Evolutionary conservation across 2,329 filamentous ascomycete species (phyloP).

Genomic region (Aspergillus novoparasiticus): DNA sequence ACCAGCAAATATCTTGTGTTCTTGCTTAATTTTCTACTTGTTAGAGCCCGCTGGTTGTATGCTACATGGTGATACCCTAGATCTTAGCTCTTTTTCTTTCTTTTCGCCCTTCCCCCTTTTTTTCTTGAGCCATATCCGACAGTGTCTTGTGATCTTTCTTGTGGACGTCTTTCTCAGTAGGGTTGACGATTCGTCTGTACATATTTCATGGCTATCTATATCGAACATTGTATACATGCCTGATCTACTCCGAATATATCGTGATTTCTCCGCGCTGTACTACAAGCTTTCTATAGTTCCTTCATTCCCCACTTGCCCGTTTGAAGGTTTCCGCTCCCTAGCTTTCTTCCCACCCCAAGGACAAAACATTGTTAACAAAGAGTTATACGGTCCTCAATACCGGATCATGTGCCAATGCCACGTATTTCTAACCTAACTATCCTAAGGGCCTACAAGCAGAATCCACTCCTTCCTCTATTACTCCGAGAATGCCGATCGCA

Average conservation of each 20-base stretch:
- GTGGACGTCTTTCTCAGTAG: background rate
- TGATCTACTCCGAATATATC: background rate
- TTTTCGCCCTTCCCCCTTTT: background rate
- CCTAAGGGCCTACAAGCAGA: background rate
- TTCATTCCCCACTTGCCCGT: background rate
- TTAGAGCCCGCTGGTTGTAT: background rate
- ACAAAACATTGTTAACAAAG: background rate
- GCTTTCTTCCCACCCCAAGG: background rate
- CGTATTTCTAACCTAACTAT: background rate
- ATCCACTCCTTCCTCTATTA: background rate
- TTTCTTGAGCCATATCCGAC: background rate
- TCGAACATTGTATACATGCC: background rate
- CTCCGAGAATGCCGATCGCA: slow-evolving; percentile 1
- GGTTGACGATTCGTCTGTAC: background rate
- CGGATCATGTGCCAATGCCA: background rate
- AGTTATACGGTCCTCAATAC: background rate
- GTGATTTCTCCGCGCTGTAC: background rate
- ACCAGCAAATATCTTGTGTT: background rate
- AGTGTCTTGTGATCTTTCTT: too few species aligned
- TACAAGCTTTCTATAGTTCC: background rate
- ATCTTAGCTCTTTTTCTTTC: background rate
- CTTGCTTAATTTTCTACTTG: background rate
- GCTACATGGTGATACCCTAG: background rate
- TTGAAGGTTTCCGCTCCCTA: background rate
- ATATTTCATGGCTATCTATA: background rate